Base-by-base conservation (phyloP, 2,329 filamentous ascomycete species). In the Dryadomyces quercivorus region DNA sequence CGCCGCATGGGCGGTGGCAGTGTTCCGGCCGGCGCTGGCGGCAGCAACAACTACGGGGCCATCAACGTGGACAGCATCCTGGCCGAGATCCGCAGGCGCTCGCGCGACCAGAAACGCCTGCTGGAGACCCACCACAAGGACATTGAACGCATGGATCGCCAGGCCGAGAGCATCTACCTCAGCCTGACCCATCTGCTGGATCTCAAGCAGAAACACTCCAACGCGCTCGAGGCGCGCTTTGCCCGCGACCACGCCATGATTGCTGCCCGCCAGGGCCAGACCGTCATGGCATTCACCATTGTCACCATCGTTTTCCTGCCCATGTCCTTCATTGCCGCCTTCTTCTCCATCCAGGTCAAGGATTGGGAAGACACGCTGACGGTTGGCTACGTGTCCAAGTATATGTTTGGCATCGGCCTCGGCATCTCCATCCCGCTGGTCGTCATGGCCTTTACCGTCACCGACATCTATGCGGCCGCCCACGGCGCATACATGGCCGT, bases 151-250 rank as follows among this genome's bases (percentile, higher is more conserved):
- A 85, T 85, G 81, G 76, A 82, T 61, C 74, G 75, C 51, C 81
- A 83, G 63, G 80, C 81, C 0, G 72, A 76, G 55, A 72, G 75
- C 21, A 78, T 84, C 57, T 83, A 84, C 61, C 68, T 73, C 46
- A 77, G 73, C 55, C 74, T 85, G 47, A 81, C 77, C 0, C 77
- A 84, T 59, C 67, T 85, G 5, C 74, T 86, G 0, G 82, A 85
- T 59, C 72, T 85, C 1, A 86, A 86, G 61, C 82, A 86, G 61
- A 85, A 85, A 64, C 81, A 85, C 56, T 81, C 80, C 59, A 85
- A 85, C 65, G 80, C 80, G 0, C 77, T 84, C 49, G 82, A 85
- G 62, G 82, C 81, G 1, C 75, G 81, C 2, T 84, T 78, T 52
- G 75, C 77, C 0, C 70, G 76, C 18, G 78, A 84, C 51, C 80